phyloP scores from a whole-genome alignment of 257 asterid species.

The Leptodermis oblonga region DNA sequence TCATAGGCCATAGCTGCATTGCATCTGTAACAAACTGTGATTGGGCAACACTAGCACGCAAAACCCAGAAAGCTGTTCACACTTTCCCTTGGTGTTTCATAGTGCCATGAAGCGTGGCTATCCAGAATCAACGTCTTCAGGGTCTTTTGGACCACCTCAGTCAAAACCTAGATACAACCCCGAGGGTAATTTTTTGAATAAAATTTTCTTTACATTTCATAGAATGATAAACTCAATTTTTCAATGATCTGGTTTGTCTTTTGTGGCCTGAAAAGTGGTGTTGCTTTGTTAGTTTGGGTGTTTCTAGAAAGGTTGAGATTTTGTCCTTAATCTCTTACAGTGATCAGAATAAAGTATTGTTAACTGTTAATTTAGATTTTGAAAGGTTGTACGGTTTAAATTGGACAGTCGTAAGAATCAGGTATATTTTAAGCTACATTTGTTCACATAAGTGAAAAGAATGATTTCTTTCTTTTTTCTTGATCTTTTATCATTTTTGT shows the following conservation, averaged over 20 bases:
- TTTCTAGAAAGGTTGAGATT: conserved; percentile 12
- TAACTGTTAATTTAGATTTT: background rate
- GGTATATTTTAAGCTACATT: too few species aligned
- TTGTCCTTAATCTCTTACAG: conserved; percentile 7
- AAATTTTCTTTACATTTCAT: background rate
- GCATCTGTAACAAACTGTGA: background rate
- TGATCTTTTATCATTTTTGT: background rate
- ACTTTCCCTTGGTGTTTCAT: background rate
- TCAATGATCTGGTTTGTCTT: background rate
- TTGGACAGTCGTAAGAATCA: background rate
- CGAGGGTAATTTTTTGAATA: conserved; percentile 38
- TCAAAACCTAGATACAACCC: too few species aligned
- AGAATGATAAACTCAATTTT: background rate
- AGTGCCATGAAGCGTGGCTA: conserved; percentile 71
- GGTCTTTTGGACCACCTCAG: conserved; percentile 65
- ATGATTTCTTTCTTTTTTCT: background rate
- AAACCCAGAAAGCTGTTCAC: background rate
- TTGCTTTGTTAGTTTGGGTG: background rate
- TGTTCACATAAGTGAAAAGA: conserved; percentile 5
- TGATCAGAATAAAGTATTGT: conserved; percentile 16
- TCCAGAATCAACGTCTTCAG: conserved; percentile 69
- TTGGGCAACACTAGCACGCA: background rate
- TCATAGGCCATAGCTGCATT: background rate
- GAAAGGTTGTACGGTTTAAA: conserved; percentile 2
- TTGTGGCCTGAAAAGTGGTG: conserved; percentile 1